Evolutionary conservation across 2,329 filamentous ascomycete species (phyloP), one percentile per base, ranked within the genome.

Genomic region (Botryosphaeria dothidea): DNA sequence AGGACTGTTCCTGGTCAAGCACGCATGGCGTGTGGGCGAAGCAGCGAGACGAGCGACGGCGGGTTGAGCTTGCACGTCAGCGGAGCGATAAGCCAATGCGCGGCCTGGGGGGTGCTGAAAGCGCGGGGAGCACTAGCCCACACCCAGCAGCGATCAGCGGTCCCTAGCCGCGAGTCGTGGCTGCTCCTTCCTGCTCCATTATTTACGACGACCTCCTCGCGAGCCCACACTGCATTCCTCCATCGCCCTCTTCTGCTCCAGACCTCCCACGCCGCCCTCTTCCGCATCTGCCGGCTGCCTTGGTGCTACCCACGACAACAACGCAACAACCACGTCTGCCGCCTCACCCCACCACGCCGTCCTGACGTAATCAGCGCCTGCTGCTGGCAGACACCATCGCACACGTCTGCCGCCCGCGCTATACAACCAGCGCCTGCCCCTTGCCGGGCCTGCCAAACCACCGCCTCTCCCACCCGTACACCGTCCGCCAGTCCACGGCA

Each of bases 401-500:
- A 5, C 43, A n/a, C 29, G 31, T 25, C 60, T 36, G 29, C 23
- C 54, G 54, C 23, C 41, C 56, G 27, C 41, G 56, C 38, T 27
- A 60, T 29, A 51, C 41, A 45, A 27, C 21, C 52, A 29, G 23
- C 62, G 31, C 52, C 51, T 27, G 31, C 41, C 25, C 62, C 36
- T 57, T 51, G 27, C 62, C 7, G 19, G 45, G 57, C 41, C 29
- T 36, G 58, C 29, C 29, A 51, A 51, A 49, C 43, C 21, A 6
- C 41, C 21, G 19, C 31, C 52, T 34, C 45, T 13, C 4, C 43
- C 67, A 70, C 66, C 56, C 72, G 67, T 25, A 71, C 74, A 1
- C 66, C 65, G 1, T 65, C 62, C 54, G 75, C 74, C 15, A 77
- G 9, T 41, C 4, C 69, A 66, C 65, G 15, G 13, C 45, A 19